Conservation (phyloP, 306 rosid genomes). For the Amphicarpaea edgeworthii region DNA sequence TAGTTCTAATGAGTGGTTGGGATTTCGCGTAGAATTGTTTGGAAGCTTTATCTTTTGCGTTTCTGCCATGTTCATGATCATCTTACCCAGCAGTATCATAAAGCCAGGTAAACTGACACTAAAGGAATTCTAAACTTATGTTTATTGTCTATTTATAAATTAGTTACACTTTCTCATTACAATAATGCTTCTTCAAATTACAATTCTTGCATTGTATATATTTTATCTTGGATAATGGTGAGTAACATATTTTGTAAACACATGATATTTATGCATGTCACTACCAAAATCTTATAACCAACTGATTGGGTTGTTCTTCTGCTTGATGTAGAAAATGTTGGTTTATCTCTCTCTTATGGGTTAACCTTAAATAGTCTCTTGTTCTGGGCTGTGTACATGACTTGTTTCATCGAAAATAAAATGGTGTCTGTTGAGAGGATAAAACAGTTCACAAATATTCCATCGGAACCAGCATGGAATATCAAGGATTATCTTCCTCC, state of each 20-base stretch:
- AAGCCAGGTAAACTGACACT: constrained; percentile 65
- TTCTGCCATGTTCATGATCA: constrained; percentile 78
- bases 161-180: background rate
- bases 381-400: constrained; percentile 66
- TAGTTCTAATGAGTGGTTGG: constrained; percentile 81
- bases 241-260: no score
- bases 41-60: constrained; percentile 70
- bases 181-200: background rate
- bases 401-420: constrained; percentile 77
- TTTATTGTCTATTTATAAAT: background rate
- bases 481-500: constrained; percentile 65
- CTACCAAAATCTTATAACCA: background rate
- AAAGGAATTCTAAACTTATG: background rate
- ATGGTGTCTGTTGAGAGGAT: constrained; percentile 90
- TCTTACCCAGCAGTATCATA: constrained; percentile 71
- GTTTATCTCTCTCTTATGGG: constrained; percentile 87
- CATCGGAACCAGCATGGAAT: constrained; percentile 77
- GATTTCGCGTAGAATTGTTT: constrained; percentile 73
- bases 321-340: constrained; percentile 67
- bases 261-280: no score
- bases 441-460: constrained; percentile 68
- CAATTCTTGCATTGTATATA: no score
- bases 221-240: no score
- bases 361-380: constrained; percentile 62
- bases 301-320: constrained; percentile 30